Evolutionary conservation across 1,284 basidiomycete genomes (phyloP), one percentile per base, ranked within the genome.

Genomic region (Pulveroboletus sp.): DNA sequence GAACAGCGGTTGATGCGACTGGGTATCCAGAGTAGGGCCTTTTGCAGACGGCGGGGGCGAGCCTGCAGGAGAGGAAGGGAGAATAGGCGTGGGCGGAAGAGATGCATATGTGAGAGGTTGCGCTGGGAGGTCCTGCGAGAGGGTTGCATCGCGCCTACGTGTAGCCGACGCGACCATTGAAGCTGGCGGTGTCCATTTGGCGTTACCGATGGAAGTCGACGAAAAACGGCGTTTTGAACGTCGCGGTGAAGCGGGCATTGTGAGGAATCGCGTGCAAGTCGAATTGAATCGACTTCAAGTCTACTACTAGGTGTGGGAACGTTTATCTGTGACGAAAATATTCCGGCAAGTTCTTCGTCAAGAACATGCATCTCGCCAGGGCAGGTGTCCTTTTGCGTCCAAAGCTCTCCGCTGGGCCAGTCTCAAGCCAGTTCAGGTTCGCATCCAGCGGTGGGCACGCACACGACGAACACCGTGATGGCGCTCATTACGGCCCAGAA

Each of bases 1-100:
- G 69, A 91, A 92, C 1, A 90, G 84, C 1, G 72, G 72, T 20
- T 60, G 65, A 29, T 60, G 51, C 15, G 38, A 44, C 33, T 56
- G 64, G 2, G 49, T 15, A 18, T 51, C 56, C n/a, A 56, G 47
- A 45, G 44, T 43, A 43, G 43, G 26, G 17, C n/a, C 31, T 24
- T 60, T 53, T 39, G 54, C 52, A 14, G 58, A 56, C 26, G 62
- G 61, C 17, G 61, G 62, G 6, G 61, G 62, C 25, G 60, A 66
- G 39, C 42, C n/a, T 33, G 76, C 72, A 24, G 79, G 75, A 7
- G 80, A 77, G 24, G 82, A 79, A 12, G 76, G 69, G 26, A 76
- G 73, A 50, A 88, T 83, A 9, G 88, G 87, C 14, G 87, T 87
- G 1, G 88, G 81, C 9, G 87, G 87, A 28, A 90, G 76, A 2